Evolutionary conservation across 106 monocot species (phyloP), one percentile per base, ranked within the genome.

Genomic region (Dendrobium nobile): DNA sequence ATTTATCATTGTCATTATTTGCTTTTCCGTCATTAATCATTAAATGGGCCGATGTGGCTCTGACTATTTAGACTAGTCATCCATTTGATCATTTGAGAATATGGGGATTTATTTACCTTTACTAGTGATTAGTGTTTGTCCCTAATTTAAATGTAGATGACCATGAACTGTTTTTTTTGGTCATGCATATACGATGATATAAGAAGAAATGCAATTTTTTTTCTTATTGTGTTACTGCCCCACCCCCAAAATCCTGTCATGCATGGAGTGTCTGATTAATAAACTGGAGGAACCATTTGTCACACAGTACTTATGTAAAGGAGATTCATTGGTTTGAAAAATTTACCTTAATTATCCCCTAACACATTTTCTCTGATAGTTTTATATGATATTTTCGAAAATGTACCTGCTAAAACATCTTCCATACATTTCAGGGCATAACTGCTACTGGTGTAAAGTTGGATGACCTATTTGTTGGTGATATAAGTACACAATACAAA

Each of bases 401-500:
- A 40, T 22, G 72, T 15, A 72, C 11, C 37, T 72, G 72, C 72
- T 72, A 65, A 72, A 72, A 72, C 17, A 40, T 72, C 72, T 74
- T 74, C 43, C 17, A 1, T 20, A 37, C 81, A 28, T 88, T 1
- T 72, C 82, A 93, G 93, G 84, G 87, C 1, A 65, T 93, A 67
- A 89, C 89, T 79, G 89, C 89, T 19, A 93, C 84, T 59, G 91
- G 93, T 68, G 80, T 89, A 67, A 89, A 89, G 77, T 45, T 86
- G 37, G 82, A 81, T 79, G 78, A 87, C 47, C 22, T 83, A 44
- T 93, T 88, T 80, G 78, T 87, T 84, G 91, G 93, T 83, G 93
- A 93, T 78, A 86, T 93, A 51, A 82, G 59, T 74, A 80, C 91
- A 68, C 84, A 91, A 18, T 91, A 89, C 77, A 89, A 54, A 84